Base-by-base conservation (phyloP, 495 filamentous ascomycete genomes). In the Pseudevernia furfuracea region DNA sequence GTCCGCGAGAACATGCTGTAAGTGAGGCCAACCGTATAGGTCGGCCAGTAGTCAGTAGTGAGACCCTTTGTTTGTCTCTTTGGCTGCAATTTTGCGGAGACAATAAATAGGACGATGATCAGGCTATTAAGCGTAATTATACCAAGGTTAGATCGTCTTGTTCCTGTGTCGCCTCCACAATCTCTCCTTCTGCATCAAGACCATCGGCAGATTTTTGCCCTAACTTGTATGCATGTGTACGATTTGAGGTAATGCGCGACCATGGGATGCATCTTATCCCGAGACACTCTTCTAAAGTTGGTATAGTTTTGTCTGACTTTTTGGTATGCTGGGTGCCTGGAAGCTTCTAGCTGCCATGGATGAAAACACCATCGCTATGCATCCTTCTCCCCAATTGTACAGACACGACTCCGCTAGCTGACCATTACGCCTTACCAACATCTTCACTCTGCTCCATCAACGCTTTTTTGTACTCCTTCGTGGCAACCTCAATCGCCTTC, bases 401-500 rank as follows among this genome's bases (percentile, higher is more conserved):
- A 19, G 3, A 55, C 9, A 34, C 15, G 15, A 21, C 52, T 17
- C 30, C 14, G 7, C 52, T 34, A n/a, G 30, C 28, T 55, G 30
- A 9, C 28, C 30, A 17, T 25, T 48, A 53, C 4, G n/a, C 30
- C 23, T 43, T 28, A 46, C 28, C 44, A 11, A 23, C 4, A 49
- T 82, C 79, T 66, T 76, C 76, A 28, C 71, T 79, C 67, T 88
- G 84, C 65, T 80, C 83, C 37, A 79, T 81, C 66, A 88, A 76
- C 11, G 85, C 87, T 69, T 76, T 77, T 60, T 82, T 75, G 73
- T 91, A 96, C 70, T 85, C 77, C 36, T 72, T 76, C 67, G 77
- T 74, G 48, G 91, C 92, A 53, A 79, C 76, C 46, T 85, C 79
- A 61, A 96, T 72, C 1, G 89, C 85, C 63, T 77, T 76, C 19